Percentiles rank a stretch among this genome's conserved stretches.
Conservation (phyloP, 73 alveolate genomes). For the Tetrahymena borealis region DNA sequence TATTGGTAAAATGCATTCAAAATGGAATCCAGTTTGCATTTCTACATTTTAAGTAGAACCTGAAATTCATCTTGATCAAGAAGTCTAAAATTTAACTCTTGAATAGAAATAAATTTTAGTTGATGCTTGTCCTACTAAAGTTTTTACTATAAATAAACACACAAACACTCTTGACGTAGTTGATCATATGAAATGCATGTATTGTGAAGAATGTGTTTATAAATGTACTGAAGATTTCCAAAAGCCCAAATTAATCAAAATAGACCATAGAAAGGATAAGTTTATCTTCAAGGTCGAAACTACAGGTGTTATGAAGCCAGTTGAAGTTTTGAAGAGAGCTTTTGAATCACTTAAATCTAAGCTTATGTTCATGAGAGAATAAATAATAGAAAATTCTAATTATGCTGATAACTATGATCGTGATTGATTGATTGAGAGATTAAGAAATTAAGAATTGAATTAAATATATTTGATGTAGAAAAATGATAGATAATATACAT, state of each 20-base stretch:
- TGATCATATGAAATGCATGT: slow-evolving; percentile 57
- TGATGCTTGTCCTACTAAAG: slow-evolving; percentile 53
- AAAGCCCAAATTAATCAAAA: slow-evolving; percentile 70
- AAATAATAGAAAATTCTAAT: background rate
- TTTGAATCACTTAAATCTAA: background rate
- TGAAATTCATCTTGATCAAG: slow-evolving; percentile 58
- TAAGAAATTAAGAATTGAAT: too few species aligned
- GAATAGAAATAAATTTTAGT: slow-evolving; percentile 55
- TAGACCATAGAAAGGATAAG: slow-evolving; percentile 73
- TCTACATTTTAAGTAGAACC: slow-evolving; percentile 84
- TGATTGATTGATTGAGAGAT: background rate
- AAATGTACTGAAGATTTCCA: slow-evolving; percentile 45
- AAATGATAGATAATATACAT: too few species aligned
- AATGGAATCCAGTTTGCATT: slow-evolving; percentile 90
- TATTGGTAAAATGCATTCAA: slow-evolving; percentile 90
- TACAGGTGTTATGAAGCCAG: slow-evolving; percentile 85
- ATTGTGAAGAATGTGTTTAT: slow-evolving; percentile 65
- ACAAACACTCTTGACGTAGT: slow-evolving; percentile 58
- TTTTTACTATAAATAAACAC: slow-evolving; percentile 45
- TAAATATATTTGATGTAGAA: too few species aligned
- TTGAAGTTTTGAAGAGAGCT: slow-evolving; percentile 68
- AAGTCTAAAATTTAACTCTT: slow-evolving; percentile 48
- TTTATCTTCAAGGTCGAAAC: slow-evolving; percentile 80
- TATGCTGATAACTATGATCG: background rate
- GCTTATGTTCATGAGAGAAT: background rate